Evolutionary conservation across 164 flowering plant genomes (phyloP).

Genomic region (Stephania yunnanensis): DNA sequence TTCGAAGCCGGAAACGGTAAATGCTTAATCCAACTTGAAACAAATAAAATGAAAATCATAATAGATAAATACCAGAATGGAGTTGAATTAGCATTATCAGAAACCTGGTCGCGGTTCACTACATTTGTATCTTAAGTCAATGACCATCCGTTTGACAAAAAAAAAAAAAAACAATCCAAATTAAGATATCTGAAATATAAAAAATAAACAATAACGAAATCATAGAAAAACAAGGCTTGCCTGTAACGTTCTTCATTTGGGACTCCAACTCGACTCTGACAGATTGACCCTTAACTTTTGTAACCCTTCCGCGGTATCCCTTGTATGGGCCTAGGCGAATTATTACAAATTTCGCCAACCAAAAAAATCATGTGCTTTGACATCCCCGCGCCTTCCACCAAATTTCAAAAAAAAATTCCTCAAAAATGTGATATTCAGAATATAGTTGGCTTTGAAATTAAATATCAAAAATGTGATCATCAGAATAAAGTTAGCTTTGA

Average conservation of each 20-base stretch:
- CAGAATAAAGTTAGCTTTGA: background rate
- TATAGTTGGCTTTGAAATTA: too few relatives aligned
- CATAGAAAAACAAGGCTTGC: constrained; percentile 33
- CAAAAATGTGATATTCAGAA: too few relatives aligned
- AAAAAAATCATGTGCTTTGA: constrained; percentile 73
- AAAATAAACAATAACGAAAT: background rate
- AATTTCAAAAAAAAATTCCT: constrained; percentile 15
- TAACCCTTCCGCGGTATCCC: constrained; percentile 94
- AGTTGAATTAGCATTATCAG: constrained; percentile 67
- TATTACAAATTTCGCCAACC: constrained; percentile 60
- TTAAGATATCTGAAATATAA: too few relatives aligned
- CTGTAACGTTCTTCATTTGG: constrained; percentile 91
- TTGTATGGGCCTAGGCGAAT: constrained; percentile 77
- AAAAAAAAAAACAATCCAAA: too few relatives aligned
- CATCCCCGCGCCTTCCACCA: constrained; percentile 82
- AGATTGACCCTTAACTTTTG: constrained; percentile 57
- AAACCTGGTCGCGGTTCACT: constrained; percentile 67
- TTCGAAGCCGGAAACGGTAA: too few relatives aligned
- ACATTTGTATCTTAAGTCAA: constrained; percentile 22
- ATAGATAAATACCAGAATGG: constrained; percentile 48
- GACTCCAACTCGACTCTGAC: constrained; percentile 90
- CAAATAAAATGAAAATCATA: constrained; percentile 6
- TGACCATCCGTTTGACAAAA: background rate
- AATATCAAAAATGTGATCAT: background rate
- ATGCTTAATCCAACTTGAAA: background rate